A percentile compares a stretch with the other conserved stretches of the same genome.
Conservation (phyloP, 116 monocot species). For the Papilionanthe hybrid region DNA sequence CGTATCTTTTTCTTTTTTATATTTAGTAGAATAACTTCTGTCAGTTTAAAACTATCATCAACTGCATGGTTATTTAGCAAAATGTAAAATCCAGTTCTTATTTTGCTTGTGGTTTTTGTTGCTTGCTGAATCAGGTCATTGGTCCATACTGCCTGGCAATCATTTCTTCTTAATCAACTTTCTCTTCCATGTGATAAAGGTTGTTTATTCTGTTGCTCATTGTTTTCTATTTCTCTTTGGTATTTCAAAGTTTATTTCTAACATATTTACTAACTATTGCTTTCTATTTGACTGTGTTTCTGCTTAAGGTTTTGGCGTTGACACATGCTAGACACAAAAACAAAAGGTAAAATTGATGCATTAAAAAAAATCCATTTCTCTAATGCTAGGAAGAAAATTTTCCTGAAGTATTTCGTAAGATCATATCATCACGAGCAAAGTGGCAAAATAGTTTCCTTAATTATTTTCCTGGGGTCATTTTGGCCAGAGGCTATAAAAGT, state of each 20-base stretch:
- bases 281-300: neutral
- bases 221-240: neutral
- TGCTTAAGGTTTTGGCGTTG: slow-evolving; percentile 97
- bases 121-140: slow-evolving; percentile 59
- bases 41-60: slow-evolving; percentile 3
- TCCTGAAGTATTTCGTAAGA: neutral
- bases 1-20: neutral
- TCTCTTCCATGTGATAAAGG: slow-evolving; percentile 97
- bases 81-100: neutral
- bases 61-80: neutral
- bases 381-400: neutral
- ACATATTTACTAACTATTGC: neutral
- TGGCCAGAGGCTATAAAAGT: no score
- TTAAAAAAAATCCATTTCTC: neutral
- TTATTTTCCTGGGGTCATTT: no score
- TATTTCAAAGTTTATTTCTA: neutral
- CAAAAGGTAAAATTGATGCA: slow-evolving; percentile 72
- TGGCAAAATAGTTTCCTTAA: no score
- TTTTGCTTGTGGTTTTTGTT: slow-evolving; percentile 7
- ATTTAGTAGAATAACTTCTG: neutral
- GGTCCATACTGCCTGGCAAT: slow-evolving; percentile 98
- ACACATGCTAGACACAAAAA: slow-evolving; percentile 99
- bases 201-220: slow-evolving; percentile 39
- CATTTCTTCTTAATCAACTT: slow-evolving; percentile 98
- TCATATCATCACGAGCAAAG: no score